Evolutionary conservation across 2,329 filamentous ascomycete species (phyloP).

Genomic region (Pseudocercospora musae): DNA sequence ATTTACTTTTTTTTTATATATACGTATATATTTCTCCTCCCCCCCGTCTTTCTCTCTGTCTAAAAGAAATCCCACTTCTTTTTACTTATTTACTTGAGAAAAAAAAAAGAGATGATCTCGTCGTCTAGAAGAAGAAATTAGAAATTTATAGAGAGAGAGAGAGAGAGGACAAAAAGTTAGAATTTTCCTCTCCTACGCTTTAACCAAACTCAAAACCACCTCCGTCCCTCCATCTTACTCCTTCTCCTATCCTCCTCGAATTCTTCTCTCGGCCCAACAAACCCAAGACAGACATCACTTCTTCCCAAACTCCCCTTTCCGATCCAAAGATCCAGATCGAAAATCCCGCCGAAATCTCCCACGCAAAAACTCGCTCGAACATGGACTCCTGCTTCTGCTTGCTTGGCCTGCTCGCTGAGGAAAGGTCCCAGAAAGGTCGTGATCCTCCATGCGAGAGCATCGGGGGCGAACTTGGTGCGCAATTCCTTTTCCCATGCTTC

Average conservation of each 20-base stretch:
- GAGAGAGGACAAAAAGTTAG: no score
- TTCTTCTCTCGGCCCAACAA: constrained; percentile 45
- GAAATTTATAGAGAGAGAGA: no score
- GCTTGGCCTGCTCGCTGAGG: constrained; percentile 42
- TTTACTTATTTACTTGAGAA: no score
- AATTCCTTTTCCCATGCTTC: constrained; percentile 44
- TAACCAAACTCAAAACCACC: no score
- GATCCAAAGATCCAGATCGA: constrained; percentile 46
- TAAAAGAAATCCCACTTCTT: no score
- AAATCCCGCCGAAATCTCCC: constrained; percentile 41
- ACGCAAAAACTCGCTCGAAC: constrained; percentile 47
- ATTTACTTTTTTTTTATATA: no score
- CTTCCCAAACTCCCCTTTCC: constrained; percentile 32
- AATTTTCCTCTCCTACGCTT: no score
- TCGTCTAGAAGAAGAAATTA: no score
- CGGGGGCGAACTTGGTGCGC: constrained; percentile 40
- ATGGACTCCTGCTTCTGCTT: constrained; percentile 39
- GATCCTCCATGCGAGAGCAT: constrained; percentile 41
- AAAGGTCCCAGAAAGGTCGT: constrained; percentile 40
- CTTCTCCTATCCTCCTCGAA: constrained; percentile 40
- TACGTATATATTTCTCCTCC: no score
- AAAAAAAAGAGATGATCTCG: no score
- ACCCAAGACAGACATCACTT: constrained; percentile 41
- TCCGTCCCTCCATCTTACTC: constrained; percentile 42
- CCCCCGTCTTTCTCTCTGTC: no score